Percentiles rank a stretch among this genome's conserved stretches.
Evolutionary conservation across 2,329 filamentous ascomycete species (phyloP).

Genomic region (Didymella exigua): DNA sequence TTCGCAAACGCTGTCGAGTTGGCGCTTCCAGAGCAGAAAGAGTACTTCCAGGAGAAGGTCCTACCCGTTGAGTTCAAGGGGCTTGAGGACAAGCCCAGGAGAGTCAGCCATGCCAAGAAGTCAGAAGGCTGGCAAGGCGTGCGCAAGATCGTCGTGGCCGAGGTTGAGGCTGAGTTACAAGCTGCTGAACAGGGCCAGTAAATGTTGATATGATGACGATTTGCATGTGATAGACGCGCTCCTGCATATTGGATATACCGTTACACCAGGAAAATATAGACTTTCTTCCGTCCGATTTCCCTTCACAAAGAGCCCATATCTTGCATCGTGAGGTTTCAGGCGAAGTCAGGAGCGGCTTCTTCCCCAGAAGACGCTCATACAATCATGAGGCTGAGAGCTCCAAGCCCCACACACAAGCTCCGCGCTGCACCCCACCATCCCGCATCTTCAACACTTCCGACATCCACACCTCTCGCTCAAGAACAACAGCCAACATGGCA

Average conservation of each 20-base stretch:
- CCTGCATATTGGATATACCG: constrained; percentile 4
- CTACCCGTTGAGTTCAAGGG: constrained; percentile 82
- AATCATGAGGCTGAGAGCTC: background rate
- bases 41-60: constrained; percentile 78
- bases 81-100: constrained; percentile 74
- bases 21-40: constrained; percentile 72
- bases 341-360: background rate
- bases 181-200: constrained; percentile 37
- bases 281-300: background rate
- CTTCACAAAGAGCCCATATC: background rate
- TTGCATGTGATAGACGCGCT: constrained; percentile 14
- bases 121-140: constrained; percentile 73
- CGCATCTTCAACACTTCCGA: background rate
- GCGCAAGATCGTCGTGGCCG: constrained; percentile 73
- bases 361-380: background rate
- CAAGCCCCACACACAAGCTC: constrained; percentile 12
- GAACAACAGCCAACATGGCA: constrained; percentile 5
- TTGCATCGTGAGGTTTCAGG: background rate
- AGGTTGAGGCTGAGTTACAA: constrained; percentile 62
- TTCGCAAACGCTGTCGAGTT: constrained; percentile 84
- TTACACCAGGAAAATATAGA: constrained; percentile 1
- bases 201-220: background rate
- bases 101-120: constrained; percentile 71
- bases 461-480: background rate
- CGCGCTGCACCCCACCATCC: constrained; percentile 11